These are phyloP conservation scores for Paecilomyces formosus DNA, from an alignment of 2,329 filamentous ascomycete species.

Conservation along the genomic window DNA sequence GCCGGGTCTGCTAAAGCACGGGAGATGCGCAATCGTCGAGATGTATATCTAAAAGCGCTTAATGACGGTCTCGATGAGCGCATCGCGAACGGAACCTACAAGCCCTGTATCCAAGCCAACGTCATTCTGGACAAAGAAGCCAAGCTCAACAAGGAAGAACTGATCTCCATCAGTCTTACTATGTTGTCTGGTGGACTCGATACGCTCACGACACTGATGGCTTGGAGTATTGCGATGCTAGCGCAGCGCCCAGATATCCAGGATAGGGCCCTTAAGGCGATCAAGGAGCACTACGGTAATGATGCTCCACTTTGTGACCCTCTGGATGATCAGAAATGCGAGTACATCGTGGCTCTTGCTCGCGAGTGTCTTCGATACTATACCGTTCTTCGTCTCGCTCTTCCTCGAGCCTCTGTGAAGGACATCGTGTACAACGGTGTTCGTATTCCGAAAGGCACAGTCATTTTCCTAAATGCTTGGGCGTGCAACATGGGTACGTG, in stretches of 20 bases:
- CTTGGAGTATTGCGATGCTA: conserved; percentile 57
- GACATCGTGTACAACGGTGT: conserved; percentile 53
- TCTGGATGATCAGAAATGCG: conserved; percentile 56
- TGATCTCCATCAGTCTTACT: conserved; percentile 59
- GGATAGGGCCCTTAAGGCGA: conserved; percentile 51
- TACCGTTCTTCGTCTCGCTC: conserved; percentile 55
- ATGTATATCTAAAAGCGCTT: conserved; percentile 52
- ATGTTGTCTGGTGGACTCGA: conserved; percentile 63
- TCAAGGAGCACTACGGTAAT: conserved; percentile 46
- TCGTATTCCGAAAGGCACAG: conserved; percentile 54
- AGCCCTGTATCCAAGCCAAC: conserved; percentile 61
- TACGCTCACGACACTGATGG: conserved; percentile 58
- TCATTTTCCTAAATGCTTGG: conserved; percentile 61
- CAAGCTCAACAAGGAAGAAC: conserved; percentile 54
- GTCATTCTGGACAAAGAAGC: conserved; percentile 58
- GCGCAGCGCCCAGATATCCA: conserved; percentile 56
- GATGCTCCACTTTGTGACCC: conserved; percentile 53
- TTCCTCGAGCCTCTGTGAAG: conserved; percentile 55
- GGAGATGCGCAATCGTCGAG: conserved; percentile 53
- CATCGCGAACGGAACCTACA: conserved; percentile 54
- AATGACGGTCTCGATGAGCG: conserved; percentile 54
- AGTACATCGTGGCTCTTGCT: conserved; percentile 57
- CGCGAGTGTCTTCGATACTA: conserved; percentile 57
- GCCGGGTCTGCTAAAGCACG: conserved; percentile 50
- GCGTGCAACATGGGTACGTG: conserved; percentile 59